Evolutionary conservation across 2,329 filamentous ascomycete species (phyloP).

Genomic region (Sclerotinia trifoliorum): DNA sequence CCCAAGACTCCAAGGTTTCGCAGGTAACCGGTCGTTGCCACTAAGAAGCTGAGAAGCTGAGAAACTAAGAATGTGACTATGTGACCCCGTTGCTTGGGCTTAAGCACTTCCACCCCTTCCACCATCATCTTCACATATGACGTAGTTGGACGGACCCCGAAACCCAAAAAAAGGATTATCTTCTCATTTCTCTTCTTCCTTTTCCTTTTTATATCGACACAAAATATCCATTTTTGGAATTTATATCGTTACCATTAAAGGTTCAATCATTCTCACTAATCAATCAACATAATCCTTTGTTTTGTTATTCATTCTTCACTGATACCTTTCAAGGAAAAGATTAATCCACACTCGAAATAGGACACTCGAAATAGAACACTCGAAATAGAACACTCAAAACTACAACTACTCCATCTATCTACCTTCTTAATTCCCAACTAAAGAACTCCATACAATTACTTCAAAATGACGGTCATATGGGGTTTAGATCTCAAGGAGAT

Average conservation of each 20-base stretch:
- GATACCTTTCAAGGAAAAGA: not conserved
- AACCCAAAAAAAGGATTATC: not conserved
- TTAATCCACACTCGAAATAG: too few relatives aligned
- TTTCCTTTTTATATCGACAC: not conserved
- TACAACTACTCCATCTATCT: not conserved
- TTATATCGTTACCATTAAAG: not conserved
- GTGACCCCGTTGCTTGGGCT: not conserved
- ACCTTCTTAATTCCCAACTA: not conserved
- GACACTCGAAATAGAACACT: too few relatives aligned
- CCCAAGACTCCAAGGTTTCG: too few relatives aligned
- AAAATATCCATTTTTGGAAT: not conserved
- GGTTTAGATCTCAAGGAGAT: constrained; percentile 57
- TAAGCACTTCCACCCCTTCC: too few relatives aligned
- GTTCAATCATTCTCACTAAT: not conserved
- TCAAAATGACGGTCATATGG: constrained; percentile 48
- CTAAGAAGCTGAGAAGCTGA: too few relatives aligned
- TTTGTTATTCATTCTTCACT: not conserved
- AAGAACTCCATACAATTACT: too few relatives aligned
- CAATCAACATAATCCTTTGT: not conserved
- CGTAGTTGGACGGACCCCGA: not conserved
- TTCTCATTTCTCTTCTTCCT: not conserved
- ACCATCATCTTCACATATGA: not conserved
- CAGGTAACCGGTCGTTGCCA: too few relatives aligned
- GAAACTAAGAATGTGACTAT: too few relatives aligned
- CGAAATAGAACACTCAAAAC: too few relatives aligned